Evolutionary conservation across 768 basidiomycete genomes (phyloP).

Genomic region (Pulveroboletus sp.): DNA sequence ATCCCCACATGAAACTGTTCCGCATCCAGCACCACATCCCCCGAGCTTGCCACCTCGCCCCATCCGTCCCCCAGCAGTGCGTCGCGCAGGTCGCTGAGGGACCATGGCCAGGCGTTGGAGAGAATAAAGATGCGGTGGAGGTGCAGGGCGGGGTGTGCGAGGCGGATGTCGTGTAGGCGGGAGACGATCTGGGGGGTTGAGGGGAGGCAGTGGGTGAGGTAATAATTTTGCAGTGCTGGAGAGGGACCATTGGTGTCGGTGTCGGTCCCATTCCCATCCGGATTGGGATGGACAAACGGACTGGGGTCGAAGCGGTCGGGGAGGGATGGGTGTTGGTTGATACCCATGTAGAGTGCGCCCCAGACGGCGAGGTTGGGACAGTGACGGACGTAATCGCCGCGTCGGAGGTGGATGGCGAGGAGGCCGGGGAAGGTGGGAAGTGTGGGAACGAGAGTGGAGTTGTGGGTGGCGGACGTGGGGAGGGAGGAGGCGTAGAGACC

Average conservation of each 20-base stretch:
- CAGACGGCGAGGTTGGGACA: conserved; percentile 49
- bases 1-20: conserved; percentile 48
- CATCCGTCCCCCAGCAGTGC: conserved; percentile 48
- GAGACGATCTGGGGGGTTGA: conserved; percentile 40
- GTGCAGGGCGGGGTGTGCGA: conserved; percentile 20
- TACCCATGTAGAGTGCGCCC: conserved; percentile 46
- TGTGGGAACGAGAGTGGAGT: no score
- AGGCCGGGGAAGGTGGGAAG: conserved; percentile 34
- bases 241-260: no score
- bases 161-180: conserved; percentile 34
- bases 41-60: conserved; percentile 43
- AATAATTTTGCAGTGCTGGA: conserved; percentile 8
- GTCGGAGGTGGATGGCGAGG: conserved; percentile 54
- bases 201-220: conserved; percentile 38
- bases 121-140: conserved; percentile 44
- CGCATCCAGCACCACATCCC: conserved; percentile 40
- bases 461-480: no score
- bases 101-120: conserved; percentile 50
- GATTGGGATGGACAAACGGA: conserved; percentile 6
- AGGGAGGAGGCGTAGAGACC: no score
- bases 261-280: no score
- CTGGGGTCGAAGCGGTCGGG: conserved; percentile 40
- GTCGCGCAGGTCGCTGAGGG: conserved; percentile 36
- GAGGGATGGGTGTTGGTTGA: conserved; percentile 42
- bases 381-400: conserved; percentile 60